These are phyloP conservation scores for Chaetomiaceae sp. DNA, from an alignment of 2,329 filamentous ascomycete species.

Conservation along the genomic window DNA sequence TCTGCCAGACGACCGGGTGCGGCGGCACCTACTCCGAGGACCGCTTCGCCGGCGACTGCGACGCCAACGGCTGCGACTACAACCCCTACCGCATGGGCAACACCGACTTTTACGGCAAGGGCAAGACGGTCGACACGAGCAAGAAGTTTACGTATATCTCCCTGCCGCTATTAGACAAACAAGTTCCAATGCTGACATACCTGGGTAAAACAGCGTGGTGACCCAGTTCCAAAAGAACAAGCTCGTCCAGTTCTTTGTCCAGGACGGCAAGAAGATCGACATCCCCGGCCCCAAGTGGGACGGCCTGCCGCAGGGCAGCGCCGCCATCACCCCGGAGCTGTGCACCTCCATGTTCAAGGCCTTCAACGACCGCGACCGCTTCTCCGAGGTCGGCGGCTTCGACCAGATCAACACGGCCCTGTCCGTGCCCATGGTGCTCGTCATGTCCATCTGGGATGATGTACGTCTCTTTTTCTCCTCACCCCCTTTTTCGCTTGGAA, in stretches of 20 bases:
- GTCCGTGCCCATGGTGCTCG: slow-evolving; percentile 42
- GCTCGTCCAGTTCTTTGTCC: slow-evolving; percentile 49
- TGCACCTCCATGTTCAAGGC: slow-evolving; percentile 53
- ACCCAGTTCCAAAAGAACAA: slow-evolving; percentile 51
- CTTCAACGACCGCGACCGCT: slow-evolving; percentile 51
- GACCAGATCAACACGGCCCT: slow-evolving; percentile 47
- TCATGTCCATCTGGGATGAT: slow-evolving; percentile 58
- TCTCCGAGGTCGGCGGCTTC: slow-evolving; percentile 53
- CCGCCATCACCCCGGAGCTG: slow-evolving; percentile 45
- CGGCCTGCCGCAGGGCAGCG: slow-evolving; percentile 34
- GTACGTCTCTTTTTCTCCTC: too few relatives aligned
- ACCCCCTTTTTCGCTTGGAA: background rate
- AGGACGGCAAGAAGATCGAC: slow-evolving; percentile 53
- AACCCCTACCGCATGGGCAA: slow-evolving; percentile 52
- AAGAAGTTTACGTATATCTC: slow-evolving; percentile 50
- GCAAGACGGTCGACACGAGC: slow-evolving; percentile 47
- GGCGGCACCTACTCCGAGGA: slow-evolving; percentile 53
- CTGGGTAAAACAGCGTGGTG: slow-evolving; percentile 53
- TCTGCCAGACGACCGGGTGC: slow-evolving; percentile 48
- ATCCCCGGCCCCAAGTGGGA: too few relatives aligned
- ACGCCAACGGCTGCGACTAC: slow-evolving; percentile 67
- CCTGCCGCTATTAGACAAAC: slow-evolving; percentile 50
- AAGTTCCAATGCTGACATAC: slow-evolving; percentile 62
- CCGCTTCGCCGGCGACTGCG: slow-evolving; percentile 50
- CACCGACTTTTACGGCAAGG: slow-evolving; percentile 52